Percentiles rank a stretch among this genome's conserved stretches.
Evolutionary conservation across 768 basidiomycete species (phyloP).

Genomic region (Podaxis rugospora): DNA sequence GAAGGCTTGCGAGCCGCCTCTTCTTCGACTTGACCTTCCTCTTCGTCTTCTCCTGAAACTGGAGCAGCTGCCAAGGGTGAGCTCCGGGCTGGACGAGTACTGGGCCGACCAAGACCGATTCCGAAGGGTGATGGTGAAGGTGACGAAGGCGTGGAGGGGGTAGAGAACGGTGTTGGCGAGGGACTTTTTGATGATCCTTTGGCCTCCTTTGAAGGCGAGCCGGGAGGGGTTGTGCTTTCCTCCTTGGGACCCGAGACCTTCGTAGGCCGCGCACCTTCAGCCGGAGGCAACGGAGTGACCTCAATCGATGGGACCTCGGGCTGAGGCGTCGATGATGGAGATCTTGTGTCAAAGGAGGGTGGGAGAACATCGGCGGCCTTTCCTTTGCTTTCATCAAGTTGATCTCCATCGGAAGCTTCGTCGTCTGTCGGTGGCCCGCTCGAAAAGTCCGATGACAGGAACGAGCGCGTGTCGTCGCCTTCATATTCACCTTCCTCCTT

Average conservation of each 20-base stretch:
- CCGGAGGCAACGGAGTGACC: conserved; percentile 31
- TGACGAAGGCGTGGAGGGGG: conserved; percentile 26
- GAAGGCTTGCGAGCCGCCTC: conserved; percentile 15
- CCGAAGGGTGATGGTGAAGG: conserved; percentile 33
- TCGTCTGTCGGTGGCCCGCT: conserved; percentile 29
- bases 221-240: conserved; percentile 59
- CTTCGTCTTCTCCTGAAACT: conserved; percentile 41
- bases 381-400: background rate
- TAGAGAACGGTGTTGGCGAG: conserved; percentile 24
- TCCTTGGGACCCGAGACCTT: conserved; percentile 31
- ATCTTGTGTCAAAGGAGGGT: conserved; percentile 34
- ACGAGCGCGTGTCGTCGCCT: conserved; percentile 25
- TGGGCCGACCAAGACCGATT: conserved; percentile 52
- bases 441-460: conserved; percentile 28
- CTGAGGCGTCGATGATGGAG: conserved; percentile 57
- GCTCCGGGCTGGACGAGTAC: conserved; percentile 66
- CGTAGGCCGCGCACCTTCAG: conserved; percentile 18
- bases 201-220: conserved; percentile 47
- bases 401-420: conserved; percentile 16
- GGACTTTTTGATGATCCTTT: conserved; percentile 31
- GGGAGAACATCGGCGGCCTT: background rate
- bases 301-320: conserved; percentile 42
- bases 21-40: conserved; percentile 14
- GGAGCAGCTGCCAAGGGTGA: conserved; percentile 66
- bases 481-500: conserved; percentile 20